Base-by-base conservation (phyloP, 2,329 filamentous ascomycete genomes). In the Cercospora nicotianae region DNA sequence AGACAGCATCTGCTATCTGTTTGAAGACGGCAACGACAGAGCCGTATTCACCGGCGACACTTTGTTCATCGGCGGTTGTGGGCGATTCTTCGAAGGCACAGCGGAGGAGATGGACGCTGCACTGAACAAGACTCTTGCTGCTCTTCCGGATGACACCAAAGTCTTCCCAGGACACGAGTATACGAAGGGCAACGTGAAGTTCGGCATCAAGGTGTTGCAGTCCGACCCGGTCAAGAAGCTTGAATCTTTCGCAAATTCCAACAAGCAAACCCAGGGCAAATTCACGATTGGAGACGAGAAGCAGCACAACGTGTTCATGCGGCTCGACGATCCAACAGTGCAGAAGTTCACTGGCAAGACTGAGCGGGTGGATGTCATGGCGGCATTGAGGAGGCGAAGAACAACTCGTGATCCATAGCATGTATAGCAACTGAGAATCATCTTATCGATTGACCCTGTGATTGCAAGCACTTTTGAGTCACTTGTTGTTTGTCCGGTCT, bases 201-300 rank as follows among this genome's bases (percentile, higher is more conserved):
- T 99, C 77, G 90, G 88, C 59, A 82, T 91, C 67, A 90, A 90
- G 2, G 90, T 98, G 16, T 83, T 90, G 65, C 88, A 92, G 75
- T 91, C 87, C 51, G 89, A 91, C 60, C 85, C 91, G 0, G 88
- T 97, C 70, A 89, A 91, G 83, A 91, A 89, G 74, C 84, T 99
- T 33, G 84, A 91, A 72, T 84, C 86, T 0, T 97, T 93, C 78
- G 91, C 92, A 1, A 87, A 91, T 64, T 84, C 86, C 68, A 94
- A 97, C 80, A 84, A 89, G 81, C 87, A 97, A 82, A 98, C 95
- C 1, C 94, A 97, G 79, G 95, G 95, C 58, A 92, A 93, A 77
- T 98, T 97, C 75, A 99, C 94, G 0, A 98, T 99, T 80, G 94
- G 91, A 0, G 93, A 99, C 77, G 95, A 99, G 82, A 98, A 98